Conservation (phyloP, 2,329 filamentous ascomycete genomes). For the Aspergillus ustus region DNA sequence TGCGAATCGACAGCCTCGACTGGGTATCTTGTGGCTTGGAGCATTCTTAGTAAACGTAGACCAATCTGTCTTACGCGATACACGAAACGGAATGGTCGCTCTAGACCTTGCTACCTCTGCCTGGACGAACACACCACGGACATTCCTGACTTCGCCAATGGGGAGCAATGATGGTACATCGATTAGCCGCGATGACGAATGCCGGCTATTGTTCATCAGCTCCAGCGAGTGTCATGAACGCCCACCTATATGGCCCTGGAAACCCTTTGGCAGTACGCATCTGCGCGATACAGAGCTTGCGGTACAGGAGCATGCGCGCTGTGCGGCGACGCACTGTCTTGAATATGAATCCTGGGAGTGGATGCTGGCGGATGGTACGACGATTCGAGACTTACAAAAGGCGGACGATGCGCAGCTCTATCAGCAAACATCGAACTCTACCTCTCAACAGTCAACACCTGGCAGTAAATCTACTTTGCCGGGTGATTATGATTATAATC, state of each 20-base stretch:
- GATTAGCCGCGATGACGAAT: conserved; percentile 28
- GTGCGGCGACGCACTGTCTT: conserved; percentile 22
- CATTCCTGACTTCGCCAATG: conserved; percentile 24
- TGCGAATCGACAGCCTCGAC: conserved; percentile 14
- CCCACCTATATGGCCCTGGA: conserved; percentile 26
- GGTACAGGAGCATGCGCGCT: conserved; percentile 27
- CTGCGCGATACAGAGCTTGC: conserved; percentile 24
- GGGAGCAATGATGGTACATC: conserved; percentile 4
- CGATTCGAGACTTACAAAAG: conserved; percentile 5
- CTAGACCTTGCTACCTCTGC: conserved; percentile 25
- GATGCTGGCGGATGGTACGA: conserved; percentile 15
- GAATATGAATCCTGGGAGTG: conserved; percentile 30
- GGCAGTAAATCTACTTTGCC: not conserved
- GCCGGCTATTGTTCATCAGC: conserved; percentile 27
- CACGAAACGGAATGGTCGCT: conserved; percentile 17
- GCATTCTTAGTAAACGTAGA: conserved; percentile 19
- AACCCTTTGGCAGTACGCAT: conserved; percentile 26
- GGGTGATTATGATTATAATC: not conserved
- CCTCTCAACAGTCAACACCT: not conserved
- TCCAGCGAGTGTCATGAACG: conserved; percentile 19
- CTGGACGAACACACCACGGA: conserved; percentile 23
- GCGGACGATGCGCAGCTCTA: not conserved
- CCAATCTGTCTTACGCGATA: conserved; percentile 19
- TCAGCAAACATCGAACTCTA: not conserved
- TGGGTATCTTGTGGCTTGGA: conserved; percentile 29